phyloP scores from a whole-genome alignment of 306 rosid genomes.

The Delonix regia region DNA sequence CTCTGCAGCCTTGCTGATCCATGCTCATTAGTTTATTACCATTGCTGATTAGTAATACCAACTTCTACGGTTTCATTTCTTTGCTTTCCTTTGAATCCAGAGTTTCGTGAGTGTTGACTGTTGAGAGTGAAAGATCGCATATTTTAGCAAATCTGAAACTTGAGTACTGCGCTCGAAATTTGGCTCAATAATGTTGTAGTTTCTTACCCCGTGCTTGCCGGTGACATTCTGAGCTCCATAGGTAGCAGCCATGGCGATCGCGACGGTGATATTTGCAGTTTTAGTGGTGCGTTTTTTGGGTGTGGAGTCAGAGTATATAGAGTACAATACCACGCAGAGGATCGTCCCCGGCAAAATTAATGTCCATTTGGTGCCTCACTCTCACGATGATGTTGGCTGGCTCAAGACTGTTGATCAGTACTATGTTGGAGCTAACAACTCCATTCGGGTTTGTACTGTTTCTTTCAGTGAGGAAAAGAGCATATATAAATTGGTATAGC shows the following conservation, averaged over 20 bases:
- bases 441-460: conserved; percentile 60
- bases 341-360: conserved; percentile 57
- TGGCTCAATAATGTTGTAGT: background rate
- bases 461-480: background rate
- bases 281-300: conserved; percentile 31
- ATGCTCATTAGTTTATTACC: background rate
- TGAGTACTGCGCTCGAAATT: background rate
- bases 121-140: conserved; percentile 10
- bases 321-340: conserved; percentile 62
- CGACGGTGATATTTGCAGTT: conserved; percentile 35
- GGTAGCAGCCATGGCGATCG: conserved; percentile 32
- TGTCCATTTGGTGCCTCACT: conserved; percentile 83
- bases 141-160: background rate
- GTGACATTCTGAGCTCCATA: background rate
- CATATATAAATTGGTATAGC: background rate
- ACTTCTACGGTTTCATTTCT: background rate
- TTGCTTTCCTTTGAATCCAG: background rate
- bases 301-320: conserved; percentile 59
- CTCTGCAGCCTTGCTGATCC: background rate
- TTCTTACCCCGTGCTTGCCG: background rate
- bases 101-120: background rate
- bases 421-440: conserved; percentile 83
- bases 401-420: conserved; percentile 91
- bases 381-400: conserved; percentile 92
- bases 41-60: background rate